A percentile compares a stretch with the other conserved stretches of the same genome.
Evolutionary conservation across 31 red algal species (phyloP).

Genomic region (Odonthalia washingtoniensis): DNA sequence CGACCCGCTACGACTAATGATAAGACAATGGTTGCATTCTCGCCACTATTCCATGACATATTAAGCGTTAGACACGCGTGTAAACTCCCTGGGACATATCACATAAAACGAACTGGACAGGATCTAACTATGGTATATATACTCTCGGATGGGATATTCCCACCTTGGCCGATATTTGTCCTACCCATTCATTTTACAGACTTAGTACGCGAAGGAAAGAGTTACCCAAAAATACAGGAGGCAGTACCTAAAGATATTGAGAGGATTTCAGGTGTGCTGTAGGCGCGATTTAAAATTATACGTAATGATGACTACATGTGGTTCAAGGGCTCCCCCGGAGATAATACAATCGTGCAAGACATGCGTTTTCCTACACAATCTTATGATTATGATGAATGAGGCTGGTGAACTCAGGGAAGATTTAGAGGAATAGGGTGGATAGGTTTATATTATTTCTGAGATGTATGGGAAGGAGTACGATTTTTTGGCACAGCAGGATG

Average conservation of each 20-base stretch:
- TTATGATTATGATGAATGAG: neutral
- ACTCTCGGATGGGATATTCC: neutral
- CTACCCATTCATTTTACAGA: neutral
- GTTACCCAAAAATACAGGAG: neutral
- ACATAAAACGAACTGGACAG: neutral
- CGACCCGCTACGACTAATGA: conserved; percentile 1
- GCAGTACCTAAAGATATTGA: neutral
- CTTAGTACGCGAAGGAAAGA: neutral
- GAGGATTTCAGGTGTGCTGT: neutral
- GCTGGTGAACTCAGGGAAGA: neutral
- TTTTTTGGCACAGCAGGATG: too few species aligned
- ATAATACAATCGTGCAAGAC: neutral
- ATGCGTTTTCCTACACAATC: neutral
- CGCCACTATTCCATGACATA: too few species aligned
- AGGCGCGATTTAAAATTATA: neutral
- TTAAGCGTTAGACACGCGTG: neutral
- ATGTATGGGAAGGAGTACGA: too few species aligned
- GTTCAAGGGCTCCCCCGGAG: neutral
- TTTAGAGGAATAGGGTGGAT: neutral
- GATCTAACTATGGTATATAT: neutral
- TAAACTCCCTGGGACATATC: neutral
- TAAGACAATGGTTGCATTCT: neutral
- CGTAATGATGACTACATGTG: neutral
- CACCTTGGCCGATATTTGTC: neutral
- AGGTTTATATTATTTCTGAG: too few species aligned